Conservation (phyloP, 2,329 filamentous ascomycete genomes). For the Colletotrichum godetiae region DNA sequence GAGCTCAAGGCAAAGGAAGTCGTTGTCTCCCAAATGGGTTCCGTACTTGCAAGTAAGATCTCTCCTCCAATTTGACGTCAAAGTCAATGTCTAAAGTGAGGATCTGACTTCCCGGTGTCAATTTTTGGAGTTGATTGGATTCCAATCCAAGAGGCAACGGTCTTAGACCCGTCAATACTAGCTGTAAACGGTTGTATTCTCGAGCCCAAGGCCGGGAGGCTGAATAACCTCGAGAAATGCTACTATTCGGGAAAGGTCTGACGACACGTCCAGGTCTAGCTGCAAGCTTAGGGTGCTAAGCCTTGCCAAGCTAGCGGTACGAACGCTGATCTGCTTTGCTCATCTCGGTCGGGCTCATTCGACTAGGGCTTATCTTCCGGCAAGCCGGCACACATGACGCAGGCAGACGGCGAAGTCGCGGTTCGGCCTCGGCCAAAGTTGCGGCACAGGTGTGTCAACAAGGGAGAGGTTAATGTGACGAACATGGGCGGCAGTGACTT, state of each 20-base stretch:
- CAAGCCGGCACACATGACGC: not conserved
- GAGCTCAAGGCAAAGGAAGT: not conserved
- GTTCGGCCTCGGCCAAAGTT: not conserved
- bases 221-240: not conserved
- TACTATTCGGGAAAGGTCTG: not conserved
- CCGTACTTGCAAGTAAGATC: not conserved
- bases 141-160: not conserved
- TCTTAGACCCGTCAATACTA: not conserved
- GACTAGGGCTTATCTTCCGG: not conserved
- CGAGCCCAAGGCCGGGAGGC: not conserved
- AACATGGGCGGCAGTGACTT: not conserved
- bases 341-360: not conserved
- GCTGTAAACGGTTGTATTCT: not conserved
- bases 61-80: not conserved
- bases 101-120: not conserved
- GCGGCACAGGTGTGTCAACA: not conserved
- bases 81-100: not conserved
- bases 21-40: not conserved
- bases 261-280: not conserved
- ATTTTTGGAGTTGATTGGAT: not conserved
- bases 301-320: not conserved
- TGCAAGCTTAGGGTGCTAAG: not conserved
- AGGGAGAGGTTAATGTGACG: not conserved
- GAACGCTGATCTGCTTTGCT: not conserved
- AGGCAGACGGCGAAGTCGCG: not conserved